Evolutionary conservation across 352 stramenopile genomes (phyloP).

Genomic region (Blastocystis sp.): DNA sequence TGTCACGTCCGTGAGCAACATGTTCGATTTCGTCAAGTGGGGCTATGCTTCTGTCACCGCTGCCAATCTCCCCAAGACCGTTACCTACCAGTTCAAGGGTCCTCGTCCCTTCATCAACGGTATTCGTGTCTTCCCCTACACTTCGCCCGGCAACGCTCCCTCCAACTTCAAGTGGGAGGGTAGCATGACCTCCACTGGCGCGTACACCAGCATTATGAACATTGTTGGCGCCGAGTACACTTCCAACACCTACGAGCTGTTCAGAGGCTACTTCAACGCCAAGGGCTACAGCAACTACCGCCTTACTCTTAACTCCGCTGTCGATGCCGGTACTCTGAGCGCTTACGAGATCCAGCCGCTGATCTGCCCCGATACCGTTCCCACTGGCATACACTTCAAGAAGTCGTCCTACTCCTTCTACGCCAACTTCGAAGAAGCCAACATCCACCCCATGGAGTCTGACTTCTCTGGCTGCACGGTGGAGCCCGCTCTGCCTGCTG

Average conservation of each 20-base stretch:
- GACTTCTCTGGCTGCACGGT: constrained; percentile 35
- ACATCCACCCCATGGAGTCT: constrained; percentile 17
- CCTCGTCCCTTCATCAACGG: constrained; percentile 28
- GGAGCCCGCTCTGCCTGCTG: constrained; percentile 25
- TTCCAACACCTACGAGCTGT: neutral
- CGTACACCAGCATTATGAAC: neutral
- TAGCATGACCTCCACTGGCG: neutral
- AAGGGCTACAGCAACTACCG: neutral
- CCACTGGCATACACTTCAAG: constrained; percentile 8
- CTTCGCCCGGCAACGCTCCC: neutral
- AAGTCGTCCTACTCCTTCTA: constrained; percentile 32
- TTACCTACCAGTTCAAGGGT: neutral
- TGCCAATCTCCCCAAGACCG: neutral
- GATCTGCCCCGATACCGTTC: neutral
- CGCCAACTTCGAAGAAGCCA: neutral
- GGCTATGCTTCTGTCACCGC: neutral
- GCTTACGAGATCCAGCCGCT: constrained; percentile 1
- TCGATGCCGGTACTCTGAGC: neutral
- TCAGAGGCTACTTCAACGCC: neutral
- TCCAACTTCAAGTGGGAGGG: constrained; percentile 9
- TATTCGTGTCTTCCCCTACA: constrained; percentile 26
- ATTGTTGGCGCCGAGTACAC: neutral
- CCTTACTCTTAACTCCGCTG: neutral
- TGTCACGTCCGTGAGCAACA: neutral
- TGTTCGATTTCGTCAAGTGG: constrained; percentile 37